Conservation (phyloP, 2,329 filamentous ascomycete genomes). For the Calonectria leucothoes region DNA sequence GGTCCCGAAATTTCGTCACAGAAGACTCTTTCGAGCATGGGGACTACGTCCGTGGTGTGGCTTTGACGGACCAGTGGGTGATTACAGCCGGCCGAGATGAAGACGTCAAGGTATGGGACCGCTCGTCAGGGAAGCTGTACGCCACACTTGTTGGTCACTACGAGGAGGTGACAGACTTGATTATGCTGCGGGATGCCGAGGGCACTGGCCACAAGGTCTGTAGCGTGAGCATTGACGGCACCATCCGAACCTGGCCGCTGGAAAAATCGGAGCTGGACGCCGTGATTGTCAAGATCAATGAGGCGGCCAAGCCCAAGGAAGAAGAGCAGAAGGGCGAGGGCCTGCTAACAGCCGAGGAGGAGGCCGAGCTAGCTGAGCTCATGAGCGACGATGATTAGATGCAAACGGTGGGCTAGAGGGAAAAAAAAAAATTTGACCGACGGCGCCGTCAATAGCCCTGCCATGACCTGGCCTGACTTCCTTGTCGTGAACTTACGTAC, state of each 20-base stretch:
- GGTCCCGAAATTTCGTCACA: constrained; percentile 74
- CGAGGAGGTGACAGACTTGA: constrained; percentile 89
- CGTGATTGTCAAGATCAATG: constrained; percentile 56
- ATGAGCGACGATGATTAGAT: constrained; percentile 77
- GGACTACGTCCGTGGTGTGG: constrained; percentile 89
- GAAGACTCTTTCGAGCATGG: constrained; percentile 84
- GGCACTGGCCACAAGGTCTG: constrained; percentile 65
- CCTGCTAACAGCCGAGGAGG: constrained; percentile 86
- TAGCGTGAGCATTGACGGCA: constrained; percentile 91
- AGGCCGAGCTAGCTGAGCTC: constrained; percentile 89
- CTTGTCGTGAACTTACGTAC: not conserved
- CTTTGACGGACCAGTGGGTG: constrained; percentile 80
- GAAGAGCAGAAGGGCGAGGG: constrained; percentile 57
- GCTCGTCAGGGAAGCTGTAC: constrained; percentile 76
- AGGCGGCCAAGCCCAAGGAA: constrained; percentile 64
- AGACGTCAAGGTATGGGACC: constrained; percentile 90
- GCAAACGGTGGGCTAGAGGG: not conserved
- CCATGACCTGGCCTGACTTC: not conserved
- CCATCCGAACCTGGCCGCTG: constrained; percentile 86
- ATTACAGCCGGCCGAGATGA: constrained; percentile 92
- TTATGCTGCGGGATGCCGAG: constrained; percentile 63
- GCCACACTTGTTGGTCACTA: constrained; percentile 86
- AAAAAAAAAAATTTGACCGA: not conserved
- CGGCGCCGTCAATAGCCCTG: not conserved
- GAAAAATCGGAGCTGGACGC: constrained; percentile 67